A percentile compares a stretch with the other conserved stretches of the same genome.
Conservation (phyloP, 306 rosid genomes). For the Myrica gale region DNA sequence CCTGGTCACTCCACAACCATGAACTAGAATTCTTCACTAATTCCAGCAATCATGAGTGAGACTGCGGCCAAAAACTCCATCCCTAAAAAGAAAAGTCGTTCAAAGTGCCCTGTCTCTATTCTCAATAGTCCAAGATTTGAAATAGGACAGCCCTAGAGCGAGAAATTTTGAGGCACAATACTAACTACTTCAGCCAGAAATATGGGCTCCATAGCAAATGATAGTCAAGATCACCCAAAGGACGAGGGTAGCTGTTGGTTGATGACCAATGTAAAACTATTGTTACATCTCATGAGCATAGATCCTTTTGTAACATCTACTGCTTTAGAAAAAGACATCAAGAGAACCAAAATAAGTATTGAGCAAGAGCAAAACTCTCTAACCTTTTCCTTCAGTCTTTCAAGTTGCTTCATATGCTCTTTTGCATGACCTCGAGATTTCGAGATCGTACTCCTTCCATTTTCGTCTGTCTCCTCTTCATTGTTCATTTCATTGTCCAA, state of each 20-base stretch:
- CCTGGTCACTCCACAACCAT: background rate
- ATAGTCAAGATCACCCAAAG: background rate
- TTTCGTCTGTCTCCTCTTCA: constrained; percentile 32
- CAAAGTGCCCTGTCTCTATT: background rate
- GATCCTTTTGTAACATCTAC: no score
- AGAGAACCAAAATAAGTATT: background rate
- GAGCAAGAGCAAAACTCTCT: background rate
- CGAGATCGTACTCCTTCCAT: constrained; percentile 30
- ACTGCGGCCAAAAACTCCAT: background rate
- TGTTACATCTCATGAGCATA: no score
- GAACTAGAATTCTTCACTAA: background rate
- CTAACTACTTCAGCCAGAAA: background rate
- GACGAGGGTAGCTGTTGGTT: no score
- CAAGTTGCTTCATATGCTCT: constrained; percentile 65
- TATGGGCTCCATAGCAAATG: background rate
- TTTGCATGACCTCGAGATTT: constrained; percentile 42
- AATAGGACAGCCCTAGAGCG: background rate
- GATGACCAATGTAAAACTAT: no score
- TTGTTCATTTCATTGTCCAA: constrained; percentile 9
- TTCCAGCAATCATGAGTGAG: background rate
- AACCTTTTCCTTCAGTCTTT: constrained; percentile 72
- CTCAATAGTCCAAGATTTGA: background rate
- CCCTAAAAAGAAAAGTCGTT: background rate
- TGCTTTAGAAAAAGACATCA: background rate
- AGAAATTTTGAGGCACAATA: background rate